Conservation (phyloP, 73 alveolate genomes). For the Paramecium bursaria region DNA sequence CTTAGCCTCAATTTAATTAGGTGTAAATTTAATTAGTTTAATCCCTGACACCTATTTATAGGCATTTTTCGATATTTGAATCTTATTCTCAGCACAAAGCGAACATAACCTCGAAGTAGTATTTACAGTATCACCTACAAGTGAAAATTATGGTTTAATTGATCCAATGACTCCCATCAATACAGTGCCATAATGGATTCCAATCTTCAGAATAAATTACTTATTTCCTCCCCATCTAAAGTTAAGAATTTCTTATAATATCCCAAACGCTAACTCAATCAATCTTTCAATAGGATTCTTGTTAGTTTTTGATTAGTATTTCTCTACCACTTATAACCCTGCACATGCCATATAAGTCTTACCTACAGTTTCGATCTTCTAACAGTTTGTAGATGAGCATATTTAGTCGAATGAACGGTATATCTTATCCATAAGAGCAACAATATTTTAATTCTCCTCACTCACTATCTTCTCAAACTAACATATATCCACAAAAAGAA, state of each 20-base stretch:
- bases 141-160: constrained; percentile 96
- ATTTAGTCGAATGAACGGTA: constrained; percentile 80
- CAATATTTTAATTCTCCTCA: constrained; percentile 74
- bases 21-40: constrained; percentile 25
- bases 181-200: constrained; percentile 96
- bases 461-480: constrained; percentile 81
- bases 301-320: constrained; percentile 59
- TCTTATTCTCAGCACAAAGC: constrained; percentile 64
- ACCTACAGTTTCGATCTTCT: constrained; percentile 87
- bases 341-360: constrained; percentile 91
- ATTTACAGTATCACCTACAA: constrained; percentile 97
- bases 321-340: constrained; percentile 80
- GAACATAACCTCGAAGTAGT: constrained; percentile 97
- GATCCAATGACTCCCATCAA: constrained; percentile 98
- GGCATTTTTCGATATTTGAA: constrained; percentile 33
- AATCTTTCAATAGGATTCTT: constrained; percentile 61
- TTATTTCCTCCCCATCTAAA: constrained; percentile 59
- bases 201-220: constrained; percentile 82
- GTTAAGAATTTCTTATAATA: constrained; percentile 27
- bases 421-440: constrained; percentile 77
- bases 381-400: constrained; percentile 66
- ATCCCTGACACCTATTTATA: constrained; percentile 38
- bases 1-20: constrained; percentile 61
- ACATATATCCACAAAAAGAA: constrained; percentile 77
- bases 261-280: constrained; percentile 49